These are phyloP conservation scores for Dictyostelium firmibasis DNA, from an alignment of 78 protist genomes.

Conservation along the genomic window DNA sequence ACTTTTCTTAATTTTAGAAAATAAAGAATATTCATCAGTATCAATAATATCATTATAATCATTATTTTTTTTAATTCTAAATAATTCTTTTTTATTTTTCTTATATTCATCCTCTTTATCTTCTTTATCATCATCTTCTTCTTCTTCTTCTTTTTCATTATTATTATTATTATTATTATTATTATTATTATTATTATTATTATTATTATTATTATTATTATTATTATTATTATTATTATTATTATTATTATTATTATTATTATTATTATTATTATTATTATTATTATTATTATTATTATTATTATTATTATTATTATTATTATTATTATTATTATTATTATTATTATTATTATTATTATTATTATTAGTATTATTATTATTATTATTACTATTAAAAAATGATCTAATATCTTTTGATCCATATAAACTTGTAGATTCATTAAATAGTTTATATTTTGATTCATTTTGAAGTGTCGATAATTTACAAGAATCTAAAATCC, in stretches of 20 bases:
- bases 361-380: neutral
- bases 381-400: neutral
- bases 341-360: neutral
- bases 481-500: conserved; percentile 51
- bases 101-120: neutral
- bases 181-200: neutral
- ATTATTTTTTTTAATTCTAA: neutral
- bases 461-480: neutral
- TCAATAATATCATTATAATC: neutral
- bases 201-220: neutral
- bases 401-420: conserved; percentile 9
- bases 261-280: too few species aligned
- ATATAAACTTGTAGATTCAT: conserved; percentile 2
- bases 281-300: neutral
- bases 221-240: neutral
- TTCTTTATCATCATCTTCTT: neutral
- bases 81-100: neutral
- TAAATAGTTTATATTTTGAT: conserved; percentile 8
- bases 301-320: too few species aligned
- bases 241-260: neutral
- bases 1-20: neutral
- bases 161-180: neutral
- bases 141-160: neutral
- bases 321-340: neutral
- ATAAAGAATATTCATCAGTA: conserved; percentile 10